phyloP scores from a whole-genome alignment of 2,329 filamentous ascomycete genomes.

The Ambrosiella xylebori region DNA sequence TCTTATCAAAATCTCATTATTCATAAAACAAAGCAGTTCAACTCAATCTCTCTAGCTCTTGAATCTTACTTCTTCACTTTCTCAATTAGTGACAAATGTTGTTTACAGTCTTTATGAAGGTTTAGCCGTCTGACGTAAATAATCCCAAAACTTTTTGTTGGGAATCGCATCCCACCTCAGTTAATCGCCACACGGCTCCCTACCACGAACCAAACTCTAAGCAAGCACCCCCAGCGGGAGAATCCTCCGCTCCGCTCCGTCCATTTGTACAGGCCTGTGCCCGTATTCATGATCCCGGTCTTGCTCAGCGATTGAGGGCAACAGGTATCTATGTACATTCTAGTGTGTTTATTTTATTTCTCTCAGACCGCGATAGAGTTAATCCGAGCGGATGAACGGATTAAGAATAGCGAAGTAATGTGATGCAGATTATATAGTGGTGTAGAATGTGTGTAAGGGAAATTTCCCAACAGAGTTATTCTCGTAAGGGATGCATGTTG shows the following conservation, averaged over 20 bases:
- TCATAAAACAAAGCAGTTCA: no score
- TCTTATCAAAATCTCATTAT: no score
- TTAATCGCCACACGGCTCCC: background rate
- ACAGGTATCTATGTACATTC: background rate
- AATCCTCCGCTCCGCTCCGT: conserved; percentile 5
- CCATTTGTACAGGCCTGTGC: background rate
- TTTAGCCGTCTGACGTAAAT: background rate
- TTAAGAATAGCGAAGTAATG: background rate
- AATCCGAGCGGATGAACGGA: background rate
- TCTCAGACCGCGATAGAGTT: background rate
- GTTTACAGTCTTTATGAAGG: no score
- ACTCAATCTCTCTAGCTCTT: no score
- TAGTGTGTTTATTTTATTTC: background rate
- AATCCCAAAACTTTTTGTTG: background rate
- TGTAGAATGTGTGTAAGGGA: background rate
- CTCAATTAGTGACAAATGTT: no score
- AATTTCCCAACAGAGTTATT: background rate
- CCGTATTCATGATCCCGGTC: background rate
- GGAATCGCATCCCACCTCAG: background rate
- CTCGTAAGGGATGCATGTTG: no score
- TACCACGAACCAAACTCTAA: background rate
- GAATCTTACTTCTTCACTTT: no score
- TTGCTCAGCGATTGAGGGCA: background rate
- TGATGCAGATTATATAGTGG: background rate
- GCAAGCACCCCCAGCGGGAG: background rate